Base-by-base conservation (phyloP, 768 basidiomycete species). In the Dacryopinax spathularia region DNA sequence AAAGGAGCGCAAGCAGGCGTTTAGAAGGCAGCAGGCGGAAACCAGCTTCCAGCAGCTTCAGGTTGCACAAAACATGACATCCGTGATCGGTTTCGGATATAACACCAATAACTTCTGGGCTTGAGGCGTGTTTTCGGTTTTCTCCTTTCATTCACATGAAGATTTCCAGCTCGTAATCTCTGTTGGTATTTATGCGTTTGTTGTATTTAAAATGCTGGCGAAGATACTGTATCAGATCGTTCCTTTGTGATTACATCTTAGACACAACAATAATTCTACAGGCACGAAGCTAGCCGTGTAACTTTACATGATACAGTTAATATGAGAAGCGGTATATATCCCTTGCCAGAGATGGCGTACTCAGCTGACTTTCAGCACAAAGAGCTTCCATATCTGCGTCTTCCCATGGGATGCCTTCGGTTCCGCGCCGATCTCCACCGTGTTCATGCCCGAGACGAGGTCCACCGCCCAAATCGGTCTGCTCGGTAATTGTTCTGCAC, bases 331-430 rank as follows among this genome's bases (percentile, higher is more conserved):
- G 25, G 25, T 29, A 22, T 15, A 3, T 13, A 3, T 27, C 6
- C 48, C 7, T 56, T 27, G 6, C 25, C 48, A 22, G 25, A 29
- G 25, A 29, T 15, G 48, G 48, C 25, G 31, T 10, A 13, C 13
- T 56, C 48, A 56, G 48, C 25, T 56, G 48, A 56, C 48, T 18
- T 56, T 56, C 48, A 56, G 3, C 25, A 56, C 48, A 29, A 56
- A 56, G 5, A 56, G 13, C 48, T 56, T 56, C 48, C 48, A 56
- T 31, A 56, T 29, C 31, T 56, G 48, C 5, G 48, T 4, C 25
- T 56, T 56, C 48, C 48, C 48, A 2, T 56, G 48, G 18, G 48
- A 56, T 56, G 25, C 48, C 48, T 31, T 56, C 48, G 48, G 48
- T 56, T 56, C 48, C 48, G 25, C 48, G 31, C 22, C 29, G 31